Evolutionary conservation across 805 yeast genomes (phyloP), one percentile per base, ranked within the genome.

Genomic region (Henningerozyma blattae): DNA sequence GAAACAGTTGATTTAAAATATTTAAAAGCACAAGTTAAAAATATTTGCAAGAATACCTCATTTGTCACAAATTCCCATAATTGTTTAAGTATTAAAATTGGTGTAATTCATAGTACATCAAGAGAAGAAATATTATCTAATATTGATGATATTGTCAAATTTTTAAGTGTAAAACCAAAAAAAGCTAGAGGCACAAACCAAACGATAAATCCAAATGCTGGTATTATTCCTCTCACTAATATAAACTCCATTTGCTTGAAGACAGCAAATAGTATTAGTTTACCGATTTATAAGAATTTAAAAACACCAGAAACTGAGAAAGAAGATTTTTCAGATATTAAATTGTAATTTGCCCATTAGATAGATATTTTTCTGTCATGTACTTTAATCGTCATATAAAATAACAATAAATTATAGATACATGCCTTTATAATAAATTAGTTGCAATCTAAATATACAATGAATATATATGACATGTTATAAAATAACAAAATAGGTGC

Each of bases 131-230:
- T 55, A 47, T 22, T 44, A 3, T 33, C 40, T 5, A 55, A 54
- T 30, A 46, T 52, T 6, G 35, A 44, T 15, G 59, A 53, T 36
- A 45, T 62, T 33, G 52, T 72, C 2, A 65, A 64, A 32, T 70
- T 68, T 45, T 56, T 84, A 24, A 62, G 64, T 3, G 59, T 58
- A 35, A 54, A 50, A 13, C 61, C 64, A 31, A 57, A 58, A 44
- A 59, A 49, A 40, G n/a, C n/a, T n/a, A n/a, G n/a, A n/a, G n/a
- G n/a, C n/a, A n/a, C n/a, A n/a, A n/a, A n/a, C n/a, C n/a, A n/a
- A n/a, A n/a, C n/a, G n/a, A n/a, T n/a, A n/a, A n/a, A n/a, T n/a
- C 80, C 81, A 3, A 67, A 69, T 34, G 83, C 84, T 9, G 84
- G 84, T 3, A 48, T 72, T 3, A 51, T 75, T 19, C 61, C 61